These are phyloP conservation scores for Dryas drummondii DNA, from an alignment of 306 rosid genomes.

Conservation along the genomic window DNA sequence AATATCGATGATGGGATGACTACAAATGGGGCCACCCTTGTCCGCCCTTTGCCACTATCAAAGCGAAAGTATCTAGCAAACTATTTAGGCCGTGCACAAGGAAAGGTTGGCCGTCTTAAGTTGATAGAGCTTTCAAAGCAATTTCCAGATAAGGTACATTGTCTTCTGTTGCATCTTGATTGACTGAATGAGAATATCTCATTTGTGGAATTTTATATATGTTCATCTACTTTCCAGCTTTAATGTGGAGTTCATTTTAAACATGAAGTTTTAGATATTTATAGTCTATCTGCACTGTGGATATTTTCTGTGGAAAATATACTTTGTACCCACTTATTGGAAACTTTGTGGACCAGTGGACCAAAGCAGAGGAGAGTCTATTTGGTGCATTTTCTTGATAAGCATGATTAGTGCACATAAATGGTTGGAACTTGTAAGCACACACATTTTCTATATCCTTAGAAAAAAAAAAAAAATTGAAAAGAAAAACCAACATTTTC, in stretches of 20 bases:
- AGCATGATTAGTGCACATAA: background rate
- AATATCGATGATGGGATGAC: slow-evolving; percentile 85
- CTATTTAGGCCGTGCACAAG: slow-evolving; percentile 96
- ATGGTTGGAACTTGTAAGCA: background rate
- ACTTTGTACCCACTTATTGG: background rate
- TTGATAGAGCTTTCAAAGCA: slow-evolving; percentile 78
- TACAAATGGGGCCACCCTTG: slow-evolving; percentile 36
- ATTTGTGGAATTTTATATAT: slow-evolving; percentile 4
- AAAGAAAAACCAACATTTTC: too few relatives aligned
- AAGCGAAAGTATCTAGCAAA: slow-evolving; percentile 84
- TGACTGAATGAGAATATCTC: slow-evolving; percentile 12
- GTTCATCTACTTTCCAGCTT: background rate
- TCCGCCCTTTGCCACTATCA: slow-evolving; percentile 75
- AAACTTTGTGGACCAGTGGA: background rate
- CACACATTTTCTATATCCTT: too few relatives aligned
- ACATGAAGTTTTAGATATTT: background rate
- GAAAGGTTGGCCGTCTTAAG: slow-evolving; percentile 84
- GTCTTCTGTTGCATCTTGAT: slow-evolving; percentile 24
- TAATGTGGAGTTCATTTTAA: background rate
- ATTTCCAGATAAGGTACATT: slow-evolving; percentile 76
- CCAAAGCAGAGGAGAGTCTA: background rate
- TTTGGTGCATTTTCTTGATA: background rate
- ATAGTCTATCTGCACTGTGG: background rate
- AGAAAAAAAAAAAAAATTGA: too few relatives aligned
- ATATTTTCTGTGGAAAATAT: background rate